These are phyloP conservation scores for Astrothelium macrocarpum DNA, from an alignment of 495 filamentous ascomycete species.

Conservation along the genomic window DNA sequence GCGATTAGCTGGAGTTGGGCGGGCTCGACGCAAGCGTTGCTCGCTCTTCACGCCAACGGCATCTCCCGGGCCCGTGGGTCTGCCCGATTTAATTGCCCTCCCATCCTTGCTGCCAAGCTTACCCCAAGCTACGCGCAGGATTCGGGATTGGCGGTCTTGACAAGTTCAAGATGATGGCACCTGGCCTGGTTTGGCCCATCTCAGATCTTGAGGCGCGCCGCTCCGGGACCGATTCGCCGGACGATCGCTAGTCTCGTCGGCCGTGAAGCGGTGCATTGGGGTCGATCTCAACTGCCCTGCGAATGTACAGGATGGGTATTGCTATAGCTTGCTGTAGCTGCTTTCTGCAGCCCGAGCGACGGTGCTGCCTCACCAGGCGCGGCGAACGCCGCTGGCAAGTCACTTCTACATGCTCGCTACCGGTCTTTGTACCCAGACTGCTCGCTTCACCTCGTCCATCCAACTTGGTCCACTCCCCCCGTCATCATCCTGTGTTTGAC, in stretches of 20 bases:
- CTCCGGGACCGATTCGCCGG: conserved; percentile 4
- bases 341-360: background rate
- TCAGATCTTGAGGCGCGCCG: conserved; percentile 6
- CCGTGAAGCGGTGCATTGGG: background rate
- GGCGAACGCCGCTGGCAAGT: background rate
- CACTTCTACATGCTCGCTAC: background rate
- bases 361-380: background rate
- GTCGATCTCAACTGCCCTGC: background rate
- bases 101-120: background rate
- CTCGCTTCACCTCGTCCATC: conserved; percentile 3
- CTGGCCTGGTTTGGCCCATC: conserved; percentile 1
- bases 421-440: background rate
- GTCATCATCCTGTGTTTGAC: background rate
- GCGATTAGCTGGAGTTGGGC: background rate
- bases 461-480: background rate
- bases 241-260: background rate
- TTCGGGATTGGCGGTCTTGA: background rate
- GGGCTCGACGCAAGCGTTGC: background rate
- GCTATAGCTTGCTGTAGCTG: background rate
- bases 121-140: background rate
- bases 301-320: background rate
- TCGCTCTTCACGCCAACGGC: background rate
- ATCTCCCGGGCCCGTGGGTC: conserved; percentile 3
- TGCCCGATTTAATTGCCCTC: background rate
- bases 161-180: no score